These are phyloP conservation scores for Stagonosporopsis tanaceti DNA, from an alignment of 2,329 filamentous ascomycete genomes.

Conservation along the genomic window DNA sequence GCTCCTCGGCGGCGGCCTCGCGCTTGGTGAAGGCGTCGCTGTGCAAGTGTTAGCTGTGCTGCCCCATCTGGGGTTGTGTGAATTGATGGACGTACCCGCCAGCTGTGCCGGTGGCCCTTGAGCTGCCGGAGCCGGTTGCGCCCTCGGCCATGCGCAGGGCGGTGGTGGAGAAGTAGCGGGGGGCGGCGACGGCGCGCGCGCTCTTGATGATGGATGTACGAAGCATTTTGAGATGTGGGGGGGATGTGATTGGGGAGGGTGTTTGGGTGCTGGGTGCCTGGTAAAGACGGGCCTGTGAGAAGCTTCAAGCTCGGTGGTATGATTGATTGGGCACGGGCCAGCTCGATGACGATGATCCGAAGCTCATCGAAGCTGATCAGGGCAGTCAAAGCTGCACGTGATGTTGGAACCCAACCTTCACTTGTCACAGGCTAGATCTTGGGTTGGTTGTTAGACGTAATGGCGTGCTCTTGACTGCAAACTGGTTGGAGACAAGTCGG, in stretches of 20 bases:
- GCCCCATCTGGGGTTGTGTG: background rate
- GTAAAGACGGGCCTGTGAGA: background rate
- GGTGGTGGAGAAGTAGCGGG: slow-evolving; percentile 54
- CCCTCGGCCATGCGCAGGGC: slow-evolving; percentile 55
- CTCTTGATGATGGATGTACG: slow-evolving; percentile 52
- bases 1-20: slow-evolving; percentile 85
- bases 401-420: background rate
- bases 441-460: too few relatives aligned
- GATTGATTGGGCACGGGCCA: background rate
- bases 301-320: background rate
- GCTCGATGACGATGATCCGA: background rate
- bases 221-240: slow-evolving; percentile 42
- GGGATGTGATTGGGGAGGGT: slow-evolving; percentile 13
- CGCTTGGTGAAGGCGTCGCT: slow-evolving; percentile 94
- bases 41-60: slow-evolving; percentile 22
- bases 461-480: too few relatives aligned
- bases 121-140: slow-evolving; percentile 54
- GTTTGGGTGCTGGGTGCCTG: background rate
- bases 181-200: slow-evolving; percentile 48
- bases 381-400: background rate
- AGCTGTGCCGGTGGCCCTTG: slow-evolving; percentile 52
- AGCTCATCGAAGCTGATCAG: background rate
- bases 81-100: slow-evolving; percentile 40
- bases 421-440: too few relatives aligned
- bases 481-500: background rate